Percentiles rank a stretch among this genome's conserved stretches.
Evolutionary conservation across 2,329 filamentous ascomycete genomes (phyloP).

Genomic region (Fusarium floridanum): DNA sequence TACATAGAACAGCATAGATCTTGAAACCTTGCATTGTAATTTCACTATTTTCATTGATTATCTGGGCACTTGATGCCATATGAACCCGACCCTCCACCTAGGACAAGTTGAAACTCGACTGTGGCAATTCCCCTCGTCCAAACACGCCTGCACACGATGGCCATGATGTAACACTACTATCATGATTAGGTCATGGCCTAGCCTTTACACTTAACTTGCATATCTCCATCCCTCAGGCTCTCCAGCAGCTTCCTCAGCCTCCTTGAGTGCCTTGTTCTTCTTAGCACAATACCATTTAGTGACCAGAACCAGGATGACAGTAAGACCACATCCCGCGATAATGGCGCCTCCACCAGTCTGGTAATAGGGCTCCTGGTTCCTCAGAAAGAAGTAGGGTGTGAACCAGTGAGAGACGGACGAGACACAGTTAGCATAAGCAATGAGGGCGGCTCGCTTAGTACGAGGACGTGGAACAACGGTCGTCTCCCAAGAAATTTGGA

Average conservation of each 20-base stretch:
- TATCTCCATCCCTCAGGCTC: constrained; percentile 31
- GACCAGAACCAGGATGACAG: constrained; percentile 32
- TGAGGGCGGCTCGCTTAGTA: constrained; percentile 56
- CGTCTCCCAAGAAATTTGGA: constrained; percentile 57
- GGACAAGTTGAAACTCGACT: background rate
- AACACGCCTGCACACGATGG: background rate
- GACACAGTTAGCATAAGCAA: constrained; percentile 58
- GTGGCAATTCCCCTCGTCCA: background rate
- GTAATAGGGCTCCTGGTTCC: constrained; percentile 48
- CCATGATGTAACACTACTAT: background rate
- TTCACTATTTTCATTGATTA: background rate
- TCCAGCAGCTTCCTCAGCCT: constrained; percentile 23
- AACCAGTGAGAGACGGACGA: constrained; percentile 58
- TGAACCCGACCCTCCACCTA: background rate
- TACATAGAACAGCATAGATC: background rate
- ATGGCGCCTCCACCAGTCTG: constrained; percentile 48
- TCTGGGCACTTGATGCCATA: background rate
- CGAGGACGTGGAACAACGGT: constrained; percentile 56
- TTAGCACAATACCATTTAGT: constrained; percentile 41
- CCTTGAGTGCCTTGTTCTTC: constrained; percentile 46
- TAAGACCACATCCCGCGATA: constrained; percentile 42
- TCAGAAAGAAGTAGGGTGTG: constrained; percentile 55
- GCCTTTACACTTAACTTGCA: constrained; percentile 6
- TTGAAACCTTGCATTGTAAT: background rate
- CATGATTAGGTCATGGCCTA: background rate